Conservation (phyloP, 208 protist species). For the Plasmodiophora brassicae region DNA sequence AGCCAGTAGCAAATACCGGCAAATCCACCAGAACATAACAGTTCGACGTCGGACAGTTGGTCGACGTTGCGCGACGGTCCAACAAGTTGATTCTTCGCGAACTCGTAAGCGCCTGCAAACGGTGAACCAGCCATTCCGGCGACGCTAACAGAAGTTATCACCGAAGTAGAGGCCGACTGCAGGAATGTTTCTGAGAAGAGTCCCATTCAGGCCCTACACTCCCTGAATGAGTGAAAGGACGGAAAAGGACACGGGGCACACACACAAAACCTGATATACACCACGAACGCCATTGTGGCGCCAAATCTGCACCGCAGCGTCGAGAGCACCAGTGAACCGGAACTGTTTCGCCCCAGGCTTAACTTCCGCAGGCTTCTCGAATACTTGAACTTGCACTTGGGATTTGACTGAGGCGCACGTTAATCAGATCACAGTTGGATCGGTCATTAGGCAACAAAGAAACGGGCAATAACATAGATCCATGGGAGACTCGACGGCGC, state of each 20-base stretch:
- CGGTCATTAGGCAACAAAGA: neutral
- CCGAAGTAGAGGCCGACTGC: slow-evolving; percentile 1
- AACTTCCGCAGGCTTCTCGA: neutral
- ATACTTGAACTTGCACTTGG: slow-evolving; percentile 3
- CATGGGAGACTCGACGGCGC: slow-evolving; percentile 24
- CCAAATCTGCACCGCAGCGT: neutral
- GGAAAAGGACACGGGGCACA: too few relatives aligned
- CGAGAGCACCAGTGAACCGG: neutral
- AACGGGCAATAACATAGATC: neutral
- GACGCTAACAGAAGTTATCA: neutral
- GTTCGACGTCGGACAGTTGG: neutral
- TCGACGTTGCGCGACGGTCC: neutral
- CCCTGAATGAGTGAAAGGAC: too few relatives aligned
- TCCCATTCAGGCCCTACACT: too few relatives aligned
- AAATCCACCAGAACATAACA: slow-evolving; percentile 17
- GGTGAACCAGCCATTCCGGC: neutral
- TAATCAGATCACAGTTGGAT: neutral
- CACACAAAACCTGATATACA: neutral
- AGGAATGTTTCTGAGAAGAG: neutral
- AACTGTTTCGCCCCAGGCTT: neutral
- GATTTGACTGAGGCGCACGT: neutral
- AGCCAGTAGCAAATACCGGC: slow-evolving; percentile 28
- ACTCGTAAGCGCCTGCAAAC: slow-evolving; percentile 15
- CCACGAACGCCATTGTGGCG: neutral
- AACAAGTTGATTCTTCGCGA: neutral